Base-by-base conservation (phyloP, 352 stramenopile species). In the Pythium phragmitis region DNA sequence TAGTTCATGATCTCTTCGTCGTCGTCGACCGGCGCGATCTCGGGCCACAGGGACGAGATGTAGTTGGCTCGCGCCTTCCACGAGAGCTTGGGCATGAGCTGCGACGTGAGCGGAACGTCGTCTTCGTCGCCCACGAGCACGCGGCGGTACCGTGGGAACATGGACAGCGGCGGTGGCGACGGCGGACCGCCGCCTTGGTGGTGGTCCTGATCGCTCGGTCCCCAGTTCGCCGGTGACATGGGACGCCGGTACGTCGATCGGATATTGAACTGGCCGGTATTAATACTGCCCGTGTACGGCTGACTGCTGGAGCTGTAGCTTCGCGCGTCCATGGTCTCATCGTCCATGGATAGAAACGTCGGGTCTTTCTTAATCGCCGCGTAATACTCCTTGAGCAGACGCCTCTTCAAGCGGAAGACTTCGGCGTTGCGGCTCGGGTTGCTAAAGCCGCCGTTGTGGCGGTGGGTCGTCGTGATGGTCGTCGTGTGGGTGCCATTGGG, bases 1-100 rank as follows among this genome's bases (percentile, higher is more conserved):
- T 91, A 91, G 50, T 89, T 58, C 75, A 90, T 87, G 46, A 89
- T 82, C 9, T 88, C 82, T 1, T 88, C 70, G n/a, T 88, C 75
- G 30, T 88, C 70, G 21, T 89, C 77, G 3, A 88, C 67, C 7
- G 84, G 84, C 21, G 83, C 79, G 37, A 85, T 69, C 33, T 73
- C 69, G 7, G 84, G 84, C 81, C 81, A 92, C 0, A 92, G 72
- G 17, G 73, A 87, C 33, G 77, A 79, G 4, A 92, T 74, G 59
- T 92, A 91, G 62, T 85, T 75, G 16, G 83, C 61, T 4, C 83
- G 78, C 13, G 82, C 79, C 12, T 87, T 78, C 33, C 81, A 76
- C 33, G 79, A 80, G 54, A 90, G 72, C 23, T 57, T 66, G 0
- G 60, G 65, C 0, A 63, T 48, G 16, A 81, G 73, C 28, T 79